Conservation (phyloP, 371 early-diverging fungal genomes). For the Thermomucor indicae-seudaticae region DNA sequence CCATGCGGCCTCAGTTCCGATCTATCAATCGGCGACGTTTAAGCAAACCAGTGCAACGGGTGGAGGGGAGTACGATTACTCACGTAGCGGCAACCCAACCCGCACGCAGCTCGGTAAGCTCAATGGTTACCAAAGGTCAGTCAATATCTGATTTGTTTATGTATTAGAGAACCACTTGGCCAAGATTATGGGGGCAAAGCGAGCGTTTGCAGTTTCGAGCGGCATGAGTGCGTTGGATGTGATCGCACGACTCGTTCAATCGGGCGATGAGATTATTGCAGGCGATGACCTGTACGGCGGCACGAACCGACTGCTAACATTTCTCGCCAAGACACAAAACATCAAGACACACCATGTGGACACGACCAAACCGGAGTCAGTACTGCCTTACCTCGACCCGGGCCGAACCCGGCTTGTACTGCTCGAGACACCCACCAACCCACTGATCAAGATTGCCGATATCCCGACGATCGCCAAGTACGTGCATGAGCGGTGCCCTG, state of each 20-base stretch:
- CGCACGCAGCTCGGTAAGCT: conserved; percentile 75
- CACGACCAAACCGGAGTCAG: conserved; percentile 63
- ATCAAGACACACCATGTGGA: conserved; percentile 83
- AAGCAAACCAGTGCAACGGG: conserved; percentile 79
- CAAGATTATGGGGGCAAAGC: conserved; percentile 77
- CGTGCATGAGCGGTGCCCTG: conserved; percentile 66
- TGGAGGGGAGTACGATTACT: conserved; percentile 91
- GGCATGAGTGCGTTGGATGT: conserved; percentile 92
- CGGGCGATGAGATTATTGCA: conserved; percentile 83
- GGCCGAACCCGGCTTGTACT: conserved; percentile 74
- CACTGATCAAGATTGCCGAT: conserved; percentile 81
- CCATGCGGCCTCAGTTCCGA: conserved; percentile 88
- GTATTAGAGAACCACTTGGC: conserved; percentile 76
- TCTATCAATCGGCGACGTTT: conserved; percentile 97
- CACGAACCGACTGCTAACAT: conserved; percentile 79
- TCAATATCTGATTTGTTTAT: not conserved
- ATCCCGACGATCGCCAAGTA: conserved; percentile 68
- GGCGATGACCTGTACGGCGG: conserved; percentile 91
- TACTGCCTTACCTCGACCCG: conserved; percentile 61
- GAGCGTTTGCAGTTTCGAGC: conserved; percentile 74
- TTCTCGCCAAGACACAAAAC: conserved; percentile 62
- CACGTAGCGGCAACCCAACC: conserved; percentile 88
- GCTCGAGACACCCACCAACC: conserved; percentile 91
- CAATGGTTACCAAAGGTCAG: not conserved
- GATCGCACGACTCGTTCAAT: conserved; percentile 71